phyloP scores from a whole-genome alignment of 2,329 filamentous ascomycete species.

The Gliomastix tumulicola region DNA sequence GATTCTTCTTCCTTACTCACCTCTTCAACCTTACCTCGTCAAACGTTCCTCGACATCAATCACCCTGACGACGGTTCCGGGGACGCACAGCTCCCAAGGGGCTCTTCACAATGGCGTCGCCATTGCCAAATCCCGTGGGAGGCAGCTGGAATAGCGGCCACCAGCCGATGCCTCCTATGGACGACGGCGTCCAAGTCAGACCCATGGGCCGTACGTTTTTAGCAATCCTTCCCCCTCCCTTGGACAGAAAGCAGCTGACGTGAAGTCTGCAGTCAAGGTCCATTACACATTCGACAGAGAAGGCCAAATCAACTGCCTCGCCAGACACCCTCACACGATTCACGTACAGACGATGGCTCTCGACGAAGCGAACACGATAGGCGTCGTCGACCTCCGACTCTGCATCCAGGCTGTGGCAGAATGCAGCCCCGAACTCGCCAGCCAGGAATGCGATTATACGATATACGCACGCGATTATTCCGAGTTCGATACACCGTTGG shows the following conservation, averaged over 20 bases:
- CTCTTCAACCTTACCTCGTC: too few species aligned
- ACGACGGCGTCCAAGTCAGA: conserved; percentile 46
- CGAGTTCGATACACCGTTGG: conserved; percentile 85
- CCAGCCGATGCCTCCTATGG: conserved; percentile 20
- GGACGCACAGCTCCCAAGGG: too few species aligned
- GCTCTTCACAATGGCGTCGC: conserved; percentile 35
- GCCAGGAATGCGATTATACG: conserved; percentile 76
- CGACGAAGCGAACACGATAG: conserved; percentile 75
- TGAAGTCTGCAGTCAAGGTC: conserved; percentile 67
- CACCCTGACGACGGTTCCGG: too few species aligned
- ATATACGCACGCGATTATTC: conserved; percentile 97
- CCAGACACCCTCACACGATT: conserved; percentile 73
- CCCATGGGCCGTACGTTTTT: conserved; percentile 62
- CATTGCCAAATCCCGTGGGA: conserved; percentile 20
- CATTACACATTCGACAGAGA: conserved; percentile 93
- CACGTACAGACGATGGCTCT: conserved; percentile 74
- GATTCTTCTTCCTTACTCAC: too few species aligned
- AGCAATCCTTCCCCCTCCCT: conserved; percentile 6
- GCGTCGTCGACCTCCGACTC: conserved; percentile 77
- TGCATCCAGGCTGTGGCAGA: conserved; percentile 77
- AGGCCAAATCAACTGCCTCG: conserved; percentile 82
- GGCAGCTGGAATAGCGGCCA: conserved; percentile 20
- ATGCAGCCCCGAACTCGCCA: conserved; percentile 74
- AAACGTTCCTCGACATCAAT: too few species aligned
- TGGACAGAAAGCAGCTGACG: background rate